phyloP scores from a whole-genome alignment of 2,329 filamentous ascomycete species.

The Clonostachys rhizophaga region DNA sequence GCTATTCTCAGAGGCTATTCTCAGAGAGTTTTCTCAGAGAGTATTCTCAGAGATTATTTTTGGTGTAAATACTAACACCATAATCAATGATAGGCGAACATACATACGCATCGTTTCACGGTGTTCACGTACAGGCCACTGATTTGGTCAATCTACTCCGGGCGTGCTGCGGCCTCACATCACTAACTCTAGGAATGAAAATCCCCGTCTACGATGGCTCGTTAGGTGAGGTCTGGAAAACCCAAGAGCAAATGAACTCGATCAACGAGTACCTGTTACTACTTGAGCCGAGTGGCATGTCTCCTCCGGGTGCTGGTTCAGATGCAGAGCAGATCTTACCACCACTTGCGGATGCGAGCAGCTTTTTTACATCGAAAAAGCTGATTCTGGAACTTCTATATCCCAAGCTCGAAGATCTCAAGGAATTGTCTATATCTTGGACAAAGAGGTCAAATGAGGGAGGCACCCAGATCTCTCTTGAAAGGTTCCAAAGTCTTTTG shows the following conservation, averaged over 20 bases:
- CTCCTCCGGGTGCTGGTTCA: background rate
- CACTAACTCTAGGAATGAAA: conserved; percentile 11
- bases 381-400: conserved; percentile 48
- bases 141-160: conserved; percentile 68
- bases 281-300: conserved; percentile 24
- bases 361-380: conserved; percentile 38
- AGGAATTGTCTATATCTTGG: conserved; percentile 42
- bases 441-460: conserved; percentile 36
- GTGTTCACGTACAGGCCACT: conserved; percentile 56
- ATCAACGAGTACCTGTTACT: conserved; percentile 53
- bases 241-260: conserved; percentile 32
- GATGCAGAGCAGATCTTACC: background rate
- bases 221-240: conserved; percentile 42
- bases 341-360: conserved; percentile 19
- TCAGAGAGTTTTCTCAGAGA: no score
- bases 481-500: conserved; percentile 47
- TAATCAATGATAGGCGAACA: conserved; percentile 52
- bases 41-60: background rate
- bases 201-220: conserved; percentile 22
- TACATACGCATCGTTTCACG: conserved; percentile 60
- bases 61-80: background rate
- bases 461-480: conserved; percentile 42
- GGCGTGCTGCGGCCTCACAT: conserved; percentile 55
- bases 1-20: no score
- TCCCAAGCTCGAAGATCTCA: conserved; percentile 46